Evolutionary conservation across 495 filamentous ascomycete species (phyloP).

Genomic region (Lindgomyces ingoldianus): DNA sequence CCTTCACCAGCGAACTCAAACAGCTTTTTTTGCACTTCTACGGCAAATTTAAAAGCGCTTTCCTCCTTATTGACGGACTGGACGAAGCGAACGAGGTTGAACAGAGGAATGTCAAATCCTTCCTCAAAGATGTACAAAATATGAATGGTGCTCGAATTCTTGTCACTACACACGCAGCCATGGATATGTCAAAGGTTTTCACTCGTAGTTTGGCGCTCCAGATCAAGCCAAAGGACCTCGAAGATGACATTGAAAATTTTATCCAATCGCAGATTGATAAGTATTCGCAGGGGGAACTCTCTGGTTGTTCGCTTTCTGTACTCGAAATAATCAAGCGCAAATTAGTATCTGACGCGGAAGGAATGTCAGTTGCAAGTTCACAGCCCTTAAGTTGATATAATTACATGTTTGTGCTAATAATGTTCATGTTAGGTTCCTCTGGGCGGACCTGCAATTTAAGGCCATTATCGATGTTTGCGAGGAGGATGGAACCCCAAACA

Average conservation of each 20-base stretch:
- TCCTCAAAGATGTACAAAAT: slow-evolving; percentile 28
- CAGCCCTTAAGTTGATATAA: not conserved
- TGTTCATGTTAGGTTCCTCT: slow-evolving; percentile 43
- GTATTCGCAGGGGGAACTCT: slow-evolving; percentile 17
- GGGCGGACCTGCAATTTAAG: slow-evolving; percentile 41
- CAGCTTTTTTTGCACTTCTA: not conserved
- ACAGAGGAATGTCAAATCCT: slow-evolving; percentile 25
- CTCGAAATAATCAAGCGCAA: slow-evolving; percentile 25
- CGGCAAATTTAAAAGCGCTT: slow-evolving; percentile 4
- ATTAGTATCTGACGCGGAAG: slow-evolving; percentile 20
- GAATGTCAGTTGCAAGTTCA: slow-evolving; percentile 3
- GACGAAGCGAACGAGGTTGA: slow-evolving; percentile 32
- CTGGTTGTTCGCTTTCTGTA: slow-evolving; percentile 26
- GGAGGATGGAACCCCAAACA: slow-evolving; percentile 17
- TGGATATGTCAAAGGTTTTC: slow-evolving; percentile 19
- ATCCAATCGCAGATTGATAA: slow-evolving; percentile 20
- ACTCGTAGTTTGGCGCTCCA: slow-evolving; percentile 9
- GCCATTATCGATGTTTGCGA: slow-evolving; percentile 37
- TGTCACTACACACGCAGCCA: slow-evolving; percentile 14
- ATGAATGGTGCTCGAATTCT: slow-evolving; percentile 31
- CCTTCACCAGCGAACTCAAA: slow-evolving; percentile 17
- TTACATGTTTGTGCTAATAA: no score
- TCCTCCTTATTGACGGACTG: slow-evolving; percentile 39
- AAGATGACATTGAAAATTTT: slow-evolving; percentile 21
- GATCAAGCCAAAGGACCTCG: slow-evolving; percentile 24